These are phyloP conservation scores for Hypoxylon subgilvum DNA, from an alignment of 495 filamentous ascomycete genomes.

Conservation along the genomic window DNA sequence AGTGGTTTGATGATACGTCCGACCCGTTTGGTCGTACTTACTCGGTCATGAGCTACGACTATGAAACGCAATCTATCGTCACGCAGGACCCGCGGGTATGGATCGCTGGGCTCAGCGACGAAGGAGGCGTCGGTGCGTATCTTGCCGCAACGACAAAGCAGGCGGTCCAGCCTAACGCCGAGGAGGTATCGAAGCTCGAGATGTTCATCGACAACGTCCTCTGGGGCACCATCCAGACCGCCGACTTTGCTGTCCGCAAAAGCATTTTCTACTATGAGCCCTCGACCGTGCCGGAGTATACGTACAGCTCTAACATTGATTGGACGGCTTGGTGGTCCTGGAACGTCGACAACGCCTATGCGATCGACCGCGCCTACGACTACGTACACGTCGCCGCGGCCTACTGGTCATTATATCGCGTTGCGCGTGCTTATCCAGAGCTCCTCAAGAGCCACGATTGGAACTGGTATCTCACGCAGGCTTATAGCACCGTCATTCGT, in stretches of 20 bases:
- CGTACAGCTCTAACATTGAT: conserved; percentile 45
- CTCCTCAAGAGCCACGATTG: conserved; percentile 45
- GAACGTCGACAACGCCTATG: conserved; percentile 49
- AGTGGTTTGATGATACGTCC: conserved; percentile 51
- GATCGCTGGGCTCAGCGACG: conserved; percentile 60
- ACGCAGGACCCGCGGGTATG: conserved; percentile 58
- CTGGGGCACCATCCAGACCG: conserved; percentile 49
- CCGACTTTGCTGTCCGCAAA: conserved; percentile 52
- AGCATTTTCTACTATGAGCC: conserved; percentile 61
- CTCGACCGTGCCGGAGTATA: conserved; percentile 41
- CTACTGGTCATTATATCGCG: conserved; percentile 60
- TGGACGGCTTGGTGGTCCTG: conserved; percentile 52
- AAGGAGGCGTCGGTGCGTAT: conserved; percentile 57
- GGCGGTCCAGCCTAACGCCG: conserved; percentile 47
- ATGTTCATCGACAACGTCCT: conserved; percentile 52
- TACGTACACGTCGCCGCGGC: conserved; percentile 58
- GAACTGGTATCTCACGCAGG: conserved; percentile 57
- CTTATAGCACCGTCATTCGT: conserved; percentile 47
- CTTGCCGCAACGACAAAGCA: conserved; percentile 57
- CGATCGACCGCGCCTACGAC: conserved; percentile 56
- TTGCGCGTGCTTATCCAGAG: conserved; percentile 48
- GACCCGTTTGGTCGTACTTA: conserved; percentile 57
- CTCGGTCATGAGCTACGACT: conserved; percentile 59
- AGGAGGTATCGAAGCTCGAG: conserved; percentile 55
- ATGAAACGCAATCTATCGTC: conserved; percentile 45